These are phyloP conservation scores for Suhomyces prunicola DNA, from an alignment of 805 yeast genomes.

Conservation along the genomic window DNA sequence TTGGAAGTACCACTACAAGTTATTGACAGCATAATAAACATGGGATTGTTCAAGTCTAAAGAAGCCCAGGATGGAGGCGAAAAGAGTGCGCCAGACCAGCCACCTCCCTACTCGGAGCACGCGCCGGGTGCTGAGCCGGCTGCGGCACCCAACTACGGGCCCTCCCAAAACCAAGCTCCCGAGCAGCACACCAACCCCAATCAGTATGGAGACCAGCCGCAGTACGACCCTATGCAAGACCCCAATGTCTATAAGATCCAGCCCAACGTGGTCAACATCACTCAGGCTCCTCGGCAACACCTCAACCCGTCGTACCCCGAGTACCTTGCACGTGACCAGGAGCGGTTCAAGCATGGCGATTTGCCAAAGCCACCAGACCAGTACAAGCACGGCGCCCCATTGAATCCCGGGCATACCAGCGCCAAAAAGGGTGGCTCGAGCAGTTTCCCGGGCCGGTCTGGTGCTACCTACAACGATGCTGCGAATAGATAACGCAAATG, in stretches of 20 bases:
- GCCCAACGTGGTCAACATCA: constrained; percentile 35
- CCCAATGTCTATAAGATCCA: constrained; percentile 29
- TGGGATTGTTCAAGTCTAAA: background rate
- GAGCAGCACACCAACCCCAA: background rate
- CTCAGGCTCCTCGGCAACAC: constrained; percentile 34
- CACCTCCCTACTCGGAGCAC: constrained; percentile 5
- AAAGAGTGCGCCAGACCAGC: background rate
- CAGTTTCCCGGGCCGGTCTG: constrained; percentile 37
- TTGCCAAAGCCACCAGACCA: constrained; percentile 25
- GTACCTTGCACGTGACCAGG: constrained; percentile 29
- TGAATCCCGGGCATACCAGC: constrained; percentile 23
- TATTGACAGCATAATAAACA: background rate
- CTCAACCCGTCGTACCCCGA: constrained; percentile 37
- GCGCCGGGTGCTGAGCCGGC: background rate
- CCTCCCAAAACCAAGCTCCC: background rate
- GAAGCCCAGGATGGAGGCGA: background rate
- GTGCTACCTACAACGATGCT: constrained; percentile 34
- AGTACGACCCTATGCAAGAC: constrained; percentile 3
- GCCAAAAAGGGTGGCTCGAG: constrained; percentile 24
- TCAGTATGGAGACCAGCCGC: background rate
- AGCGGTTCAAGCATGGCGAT: constrained; percentile 30
- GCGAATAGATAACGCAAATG: constrained; percentile 26
- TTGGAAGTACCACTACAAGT: no score
- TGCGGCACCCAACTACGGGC: background rate
- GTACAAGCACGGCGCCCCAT: constrained; percentile 35